These are phyloP conservation scores for Delonix regia DNA, from an alignment of 306 rosid species.

Conservation along the genomic window DNA sequence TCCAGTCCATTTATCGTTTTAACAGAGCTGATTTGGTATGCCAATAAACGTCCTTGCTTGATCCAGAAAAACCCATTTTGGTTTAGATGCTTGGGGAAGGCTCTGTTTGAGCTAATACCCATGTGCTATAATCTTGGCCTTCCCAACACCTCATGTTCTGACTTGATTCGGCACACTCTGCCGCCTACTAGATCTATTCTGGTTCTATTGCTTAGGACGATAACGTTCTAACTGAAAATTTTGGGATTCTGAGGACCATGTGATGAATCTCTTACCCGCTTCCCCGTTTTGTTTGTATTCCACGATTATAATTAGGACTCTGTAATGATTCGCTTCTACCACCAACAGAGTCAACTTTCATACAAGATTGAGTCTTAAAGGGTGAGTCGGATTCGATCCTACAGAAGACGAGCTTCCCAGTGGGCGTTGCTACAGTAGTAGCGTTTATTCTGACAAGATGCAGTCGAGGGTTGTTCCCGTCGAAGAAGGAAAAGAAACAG, in stretches of 20 bases:
- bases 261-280: neutral
- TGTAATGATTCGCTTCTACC: neutral
- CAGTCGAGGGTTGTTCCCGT: constrained; percentile 64
- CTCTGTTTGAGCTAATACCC: constrained; percentile 18
- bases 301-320: neutral
- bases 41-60: neutral
- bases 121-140: neutral
- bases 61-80: neutral
- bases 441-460: constrained; percentile 46
- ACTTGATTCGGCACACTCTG: constrained; percentile 26
- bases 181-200: constrained; percentile 37
- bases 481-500: constrained; percentile 80
- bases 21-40: neutral
- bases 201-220: neutral
- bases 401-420: neutral
- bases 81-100: neutral
- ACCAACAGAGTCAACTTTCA: neutral
- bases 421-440: constrained; percentile 2
- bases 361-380: neutral
- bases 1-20: neutral
- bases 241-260: neutral
- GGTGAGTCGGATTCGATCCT: neutral
- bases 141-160: neutral
- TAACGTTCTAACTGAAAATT: neutral
- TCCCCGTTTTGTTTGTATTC: constrained; percentile 1